Base-by-base conservation (phyloP, 768 basidiomycete species). In the Tulasnella sp. region DNA sequence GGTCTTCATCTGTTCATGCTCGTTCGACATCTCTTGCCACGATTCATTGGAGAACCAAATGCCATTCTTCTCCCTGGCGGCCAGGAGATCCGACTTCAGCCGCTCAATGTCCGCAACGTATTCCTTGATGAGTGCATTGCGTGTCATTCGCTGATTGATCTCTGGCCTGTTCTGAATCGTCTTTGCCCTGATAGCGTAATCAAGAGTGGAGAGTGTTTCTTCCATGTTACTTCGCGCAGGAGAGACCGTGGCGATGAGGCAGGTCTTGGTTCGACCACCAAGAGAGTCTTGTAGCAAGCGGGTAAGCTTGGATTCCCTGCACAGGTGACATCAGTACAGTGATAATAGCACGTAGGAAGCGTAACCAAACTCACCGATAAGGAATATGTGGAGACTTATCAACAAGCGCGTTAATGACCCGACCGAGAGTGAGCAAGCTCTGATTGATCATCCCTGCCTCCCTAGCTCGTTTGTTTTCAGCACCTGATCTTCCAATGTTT, bases 391-490 rank as follows among this genome's bases (percentile, higher is more conserved):
- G 72, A 0, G 86, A 81, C 58, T 78, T 83, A 59, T 96, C 92
- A 47, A 98, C 95, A 37, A 99, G 74, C 8, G 87, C 87, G 56
- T 92, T 95, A 59, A 99, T 98, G 32, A 98, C 95, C 28, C 95
- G 72, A 0, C 95, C 95, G 12, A 99, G 78, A n/a, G 95, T 96
- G 2, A 99, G 71, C 43, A 99, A 70, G 61, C 88, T 92, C 66
- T 95, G 89, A 61, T 98, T 99, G 64, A 99, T 98, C 85, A 92
- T 95, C 9, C 95, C 95, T 1, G 95, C 95, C 62, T 99, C 95
- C 57, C 89, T 74, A 10, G 95, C 95, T 52, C 92, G 71, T 63
- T 87, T 90, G 60, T 95, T 87, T 63, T 91, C 89, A 2, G 95
- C 95, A 15, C 95, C 95, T 0, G 85, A 89, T 20, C 93, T 73